Base-by-base conservation (phyloP, 2,329 filamentous ascomycete species). In the Beauveria brongniartii region DNA sequence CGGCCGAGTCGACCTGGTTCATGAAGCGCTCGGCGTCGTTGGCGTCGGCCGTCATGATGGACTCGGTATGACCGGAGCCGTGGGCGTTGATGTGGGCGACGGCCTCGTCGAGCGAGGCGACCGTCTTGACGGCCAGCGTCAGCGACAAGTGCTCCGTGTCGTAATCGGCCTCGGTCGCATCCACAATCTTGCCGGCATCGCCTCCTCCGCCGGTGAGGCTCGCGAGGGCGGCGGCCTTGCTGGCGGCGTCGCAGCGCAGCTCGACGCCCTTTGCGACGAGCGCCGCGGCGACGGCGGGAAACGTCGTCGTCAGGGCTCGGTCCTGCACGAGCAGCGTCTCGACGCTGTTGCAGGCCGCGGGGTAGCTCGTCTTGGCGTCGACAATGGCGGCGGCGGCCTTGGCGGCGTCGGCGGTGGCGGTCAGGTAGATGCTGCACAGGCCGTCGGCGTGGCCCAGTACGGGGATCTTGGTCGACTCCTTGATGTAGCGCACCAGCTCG, bases 371-470 rank as follows among this genome's bases (percentile, higher is more conserved):
- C 77, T 99, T 99, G 52, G 93, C 89, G 75, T 99, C 94, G 59
- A 96, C 80, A 53, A 97, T 79, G 59, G 96, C 88, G 64, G 85
- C 84, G 22, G 83, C 82, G 14, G 91, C 90, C 75, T 90, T 87
- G 48, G 81, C 77, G 44, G 80, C 75, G 67, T 95, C 88, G 53
- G 90, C 92, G 62, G 91, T 90, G 12, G 81, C 79, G 68, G 94
- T 89, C 56, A 99, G 81, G 74, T 94, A 99, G 64, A 91, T 85
- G 64, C 86, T 84, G 77, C 94, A 99, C 62, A 97, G 82, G 41
- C 94, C 94, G 72, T 99, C 94, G 26, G 94, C 94, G 72, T 99
- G 94, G 64, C 94, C 94, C 26, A 99, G 85, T 1, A 99, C 94
- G 1, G 94, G 94, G 67, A 99, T 97, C 70, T 91, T 91, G 57